phyloP scores from a whole-genome alignment of 2,329 filamentous ascomycete species.

The Phyllosticta capitalensis region DNA sequence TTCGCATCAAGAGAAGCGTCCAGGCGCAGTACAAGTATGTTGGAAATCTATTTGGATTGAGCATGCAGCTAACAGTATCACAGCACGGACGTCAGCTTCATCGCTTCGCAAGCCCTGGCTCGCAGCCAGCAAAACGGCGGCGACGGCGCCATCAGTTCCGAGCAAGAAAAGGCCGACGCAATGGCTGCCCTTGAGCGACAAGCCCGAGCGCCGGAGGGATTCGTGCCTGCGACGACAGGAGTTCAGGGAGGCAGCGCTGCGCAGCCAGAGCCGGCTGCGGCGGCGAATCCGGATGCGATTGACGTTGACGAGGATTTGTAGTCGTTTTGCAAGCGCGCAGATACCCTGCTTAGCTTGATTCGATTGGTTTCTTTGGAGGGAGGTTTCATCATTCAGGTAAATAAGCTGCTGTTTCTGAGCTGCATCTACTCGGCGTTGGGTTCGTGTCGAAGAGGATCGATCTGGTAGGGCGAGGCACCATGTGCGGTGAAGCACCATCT shows the following conservation, averaged over 20 bases:
- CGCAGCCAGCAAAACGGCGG: slow-evolving; percentile 55
- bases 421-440: background rate
- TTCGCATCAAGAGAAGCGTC: slow-evolving; percentile 92
- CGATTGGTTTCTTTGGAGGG: slow-evolving; percentile 1
- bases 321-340: slow-evolving; percentile 1
- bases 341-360: slow-evolving; percentile 9
- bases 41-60: background rate
- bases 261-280: slow-evolving; percentile 28
- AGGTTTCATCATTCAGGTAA: background rate
- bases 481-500: background rate
- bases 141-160: slow-evolving; percentile 28
- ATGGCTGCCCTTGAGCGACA: slow-evolving; percentile 86
- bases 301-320: slow-evolving; percentile 53
- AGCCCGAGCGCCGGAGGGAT: slow-evolving; percentile 78
- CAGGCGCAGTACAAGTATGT: slow-evolving; percentile 88
- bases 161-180: slow-evolving; percentile 57
- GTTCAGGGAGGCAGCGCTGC: slow-evolving; percentile 47
- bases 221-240: slow-evolving; percentile 76
- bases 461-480: background rate
- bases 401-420: background rate
- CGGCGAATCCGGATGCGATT: slow-evolving; percentile 77
- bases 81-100: slow-evolving; percentile 92
- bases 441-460: background rate
- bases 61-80: slow-evolving; percentile 20
- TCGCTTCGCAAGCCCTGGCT: slow-evolving; percentile 88